phyloP scores from a whole-genome alignment of 164 flowering plant genomes.

The Magnolia kwangsiensis region DNA sequence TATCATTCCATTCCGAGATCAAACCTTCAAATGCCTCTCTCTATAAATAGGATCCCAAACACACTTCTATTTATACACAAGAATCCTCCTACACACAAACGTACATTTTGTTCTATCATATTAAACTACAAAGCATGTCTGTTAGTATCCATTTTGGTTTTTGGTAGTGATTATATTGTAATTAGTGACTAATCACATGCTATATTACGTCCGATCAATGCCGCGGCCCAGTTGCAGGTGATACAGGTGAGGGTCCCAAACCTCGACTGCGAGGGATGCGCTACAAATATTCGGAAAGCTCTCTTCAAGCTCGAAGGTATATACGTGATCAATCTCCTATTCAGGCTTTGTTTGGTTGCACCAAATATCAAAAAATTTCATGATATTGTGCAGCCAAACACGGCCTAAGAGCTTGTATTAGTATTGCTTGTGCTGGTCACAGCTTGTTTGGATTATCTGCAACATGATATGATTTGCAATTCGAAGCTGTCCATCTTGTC shows the following conservation, averaged over 20 bases:
- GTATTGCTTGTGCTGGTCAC: too few species aligned
- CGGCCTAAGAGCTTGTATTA: too few species aligned
- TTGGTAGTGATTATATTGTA: background rate
- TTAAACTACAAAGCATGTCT: slow-evolving; percentile 8
- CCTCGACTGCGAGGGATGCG: slow-evolving; percentile 77
- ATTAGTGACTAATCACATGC: background rate
- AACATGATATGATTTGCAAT: too few species aligned
- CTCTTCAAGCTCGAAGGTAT: slow-evolving; percentile 70
- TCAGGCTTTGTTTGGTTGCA: too few species aligned
- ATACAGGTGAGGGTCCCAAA: slow-evolving; percentile 74
- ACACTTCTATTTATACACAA: background rate
- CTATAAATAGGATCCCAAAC: background rate
- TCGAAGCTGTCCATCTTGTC: too few species aligned
- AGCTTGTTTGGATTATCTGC: too few species aligned
- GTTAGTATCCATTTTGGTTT: slow-evolving; percentile 3
- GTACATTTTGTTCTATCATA: background rate
- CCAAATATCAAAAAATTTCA: too few species aligned
- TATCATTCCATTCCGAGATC: background rate
- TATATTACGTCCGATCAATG: background rate
- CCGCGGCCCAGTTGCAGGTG: slow-evolving; percentile 29
- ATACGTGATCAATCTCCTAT: background rate
- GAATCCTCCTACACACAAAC: background rate
- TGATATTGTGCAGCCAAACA: too few species aligned
- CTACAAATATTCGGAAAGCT: slow-evolving; percentile 63
- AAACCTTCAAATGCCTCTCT: background rate